phyloP scores from a whole-genome alignment of 2,329 filamentous ascomycete genomes.

The Colletotrichum noveboracense region DNA sequence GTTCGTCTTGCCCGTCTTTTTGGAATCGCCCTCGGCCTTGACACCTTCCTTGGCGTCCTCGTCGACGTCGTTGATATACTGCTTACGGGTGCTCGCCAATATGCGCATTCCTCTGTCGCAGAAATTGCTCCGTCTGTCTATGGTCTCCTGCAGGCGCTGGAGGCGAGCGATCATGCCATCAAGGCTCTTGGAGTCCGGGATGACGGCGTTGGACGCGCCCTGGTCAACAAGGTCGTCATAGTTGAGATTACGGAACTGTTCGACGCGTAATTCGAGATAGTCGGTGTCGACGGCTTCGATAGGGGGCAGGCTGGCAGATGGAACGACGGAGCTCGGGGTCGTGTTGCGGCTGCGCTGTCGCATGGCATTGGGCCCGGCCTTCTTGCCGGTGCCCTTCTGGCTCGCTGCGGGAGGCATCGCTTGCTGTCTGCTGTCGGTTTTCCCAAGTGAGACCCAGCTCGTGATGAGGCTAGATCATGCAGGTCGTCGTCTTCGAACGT shows the following conservation, averaged over 20 bases:
- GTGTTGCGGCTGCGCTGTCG: constrained; percentile 79
- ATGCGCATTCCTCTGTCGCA: constrained; percentile 79
- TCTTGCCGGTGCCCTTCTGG: constrained; percentile 70
- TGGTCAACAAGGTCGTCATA: constrained; percentile 75
- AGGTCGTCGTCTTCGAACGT: background rate
- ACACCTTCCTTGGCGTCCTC: constrained; percentile 52
- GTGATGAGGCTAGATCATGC: constrained; percentile 4
- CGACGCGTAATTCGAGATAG: constrained; percentile 69
- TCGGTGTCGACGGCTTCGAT: constrained; percentile 64
- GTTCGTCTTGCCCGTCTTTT: constrained; percentile 53
- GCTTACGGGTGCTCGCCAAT: constrained; percentile 69
- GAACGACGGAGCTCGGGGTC: constrained; percentile 66
- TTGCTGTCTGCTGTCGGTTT: background rate
- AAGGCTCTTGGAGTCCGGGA: constrained; percentile 68
- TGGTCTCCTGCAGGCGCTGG: constrained; percentile 67
- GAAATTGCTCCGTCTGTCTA: constrained; percentile 69
- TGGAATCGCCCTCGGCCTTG: constrained; percentile 52
- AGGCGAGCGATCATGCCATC: constrained; percentile 69
- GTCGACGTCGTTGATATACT: constrained; percentile 57
- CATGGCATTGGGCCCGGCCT: constrained; percentile 62
- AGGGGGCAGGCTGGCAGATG: constrained; percentile 57
- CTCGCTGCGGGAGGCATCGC: constrained; percentile 63
- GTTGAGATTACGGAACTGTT: constrained; percentile 62
- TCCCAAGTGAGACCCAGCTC: background rate
- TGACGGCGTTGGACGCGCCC: constrained; percentile 58